phyloP scores from a whole-genome alignment of 2,329 filamentous ascomycete genomes.

The Ascosphaera apis region DNA sequence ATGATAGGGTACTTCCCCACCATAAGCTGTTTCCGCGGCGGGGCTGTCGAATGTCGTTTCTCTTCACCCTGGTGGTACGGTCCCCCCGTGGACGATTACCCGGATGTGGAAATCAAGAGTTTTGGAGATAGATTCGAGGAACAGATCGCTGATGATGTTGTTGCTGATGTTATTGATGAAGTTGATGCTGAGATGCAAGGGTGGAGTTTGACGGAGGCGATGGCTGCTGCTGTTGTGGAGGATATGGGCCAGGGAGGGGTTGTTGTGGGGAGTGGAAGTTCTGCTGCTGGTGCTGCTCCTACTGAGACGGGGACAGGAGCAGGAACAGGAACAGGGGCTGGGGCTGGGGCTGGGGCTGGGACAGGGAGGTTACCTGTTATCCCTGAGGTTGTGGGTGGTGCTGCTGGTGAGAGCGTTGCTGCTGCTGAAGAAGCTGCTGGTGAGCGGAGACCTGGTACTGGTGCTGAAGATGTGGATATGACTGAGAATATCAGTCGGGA shows the following conservation, averaged over 20 bases:
- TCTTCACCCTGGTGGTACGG: conserved; percentile 84
- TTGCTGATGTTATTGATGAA: conserved; percentile 87
- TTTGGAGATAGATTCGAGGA: conserved; percentile 66
- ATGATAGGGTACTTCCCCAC: conserved; percentile 91
- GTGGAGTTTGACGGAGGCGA: conserved; percentile 16
- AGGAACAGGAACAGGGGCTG: background rate
- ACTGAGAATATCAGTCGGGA: background rate
- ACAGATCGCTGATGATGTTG: conserved; percentile 81
- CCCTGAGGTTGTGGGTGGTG: background rate
- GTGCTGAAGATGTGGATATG: conserved; percentile 10
- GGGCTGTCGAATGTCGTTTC: conserved; percentile 82
- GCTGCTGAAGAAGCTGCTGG: background rate
- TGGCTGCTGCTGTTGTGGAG: conserved; percentile 1
- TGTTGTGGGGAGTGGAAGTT: background rate
- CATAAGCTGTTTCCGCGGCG: conserved; percentile 75
- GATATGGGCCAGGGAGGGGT: background rate
- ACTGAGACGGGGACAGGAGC: background rate
- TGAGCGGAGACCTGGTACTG: background rate
- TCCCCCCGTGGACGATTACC: conserved; percentile 25
- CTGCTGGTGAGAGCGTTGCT: background rate
- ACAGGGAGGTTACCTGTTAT: background rate
- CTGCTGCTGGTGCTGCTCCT: background rate
- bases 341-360: background rate
- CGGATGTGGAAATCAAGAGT: conserved; percentile 21
- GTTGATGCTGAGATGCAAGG: conserved; percentile 53